Conservation (phyloP, 176 grass and related monocot species). For the Neostapfia colusana region DNA sequence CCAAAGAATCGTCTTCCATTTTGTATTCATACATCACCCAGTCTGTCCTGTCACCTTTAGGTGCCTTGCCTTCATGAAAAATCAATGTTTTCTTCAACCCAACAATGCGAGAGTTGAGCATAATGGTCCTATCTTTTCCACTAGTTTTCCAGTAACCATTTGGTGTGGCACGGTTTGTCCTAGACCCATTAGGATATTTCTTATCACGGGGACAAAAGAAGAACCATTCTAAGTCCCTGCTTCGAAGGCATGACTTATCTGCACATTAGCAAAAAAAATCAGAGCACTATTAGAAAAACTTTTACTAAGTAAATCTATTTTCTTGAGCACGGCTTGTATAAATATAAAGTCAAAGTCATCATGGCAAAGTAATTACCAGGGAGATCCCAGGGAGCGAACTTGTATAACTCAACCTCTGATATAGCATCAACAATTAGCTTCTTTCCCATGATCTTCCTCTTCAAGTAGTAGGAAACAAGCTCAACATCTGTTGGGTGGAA, state of each 20-base stretch:
- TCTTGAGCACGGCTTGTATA: neutral
- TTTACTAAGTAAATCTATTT: neutral
- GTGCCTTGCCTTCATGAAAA: constrained; percentile 86
- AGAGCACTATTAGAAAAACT: neutral
- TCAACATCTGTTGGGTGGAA: constrained; percentile 97
- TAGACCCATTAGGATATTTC: constrained; percentile 79
- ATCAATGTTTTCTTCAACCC: constrained; percentile 87
- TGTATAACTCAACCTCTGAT: constrained; percentile 80
- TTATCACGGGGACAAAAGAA: constrained; percentile 86
- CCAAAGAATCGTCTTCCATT: constrained; percentile 52
- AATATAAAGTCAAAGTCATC: neutral
- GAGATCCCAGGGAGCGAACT: constrained; percentile 92
- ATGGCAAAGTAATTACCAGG: constrained; percentile 52
- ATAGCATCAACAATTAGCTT: constrained; percentile 65
- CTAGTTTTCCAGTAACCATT: constrained; percentile 96
- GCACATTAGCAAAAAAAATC: neutral
- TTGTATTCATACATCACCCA: constrained; percentile 99
- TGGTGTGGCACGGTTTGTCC: constrained; percentile 77
- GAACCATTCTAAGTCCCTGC: constrained; percentile 89
- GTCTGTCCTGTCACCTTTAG: constrained; percentile 70
- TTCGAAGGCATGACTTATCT: constrained; percentile 69
- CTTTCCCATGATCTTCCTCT: constrained; percentile 87
- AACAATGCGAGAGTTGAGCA: constrained; percentile 58
- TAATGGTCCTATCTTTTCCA: constrained; percentile 75
- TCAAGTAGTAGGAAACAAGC: constrained; percentile 80